These are phyloP conservation scores for Hyaloscypha variabilis DNA, from an alignment of 495 filamentous ascomycete genomes.

Conservation along the genomic window DNA sequence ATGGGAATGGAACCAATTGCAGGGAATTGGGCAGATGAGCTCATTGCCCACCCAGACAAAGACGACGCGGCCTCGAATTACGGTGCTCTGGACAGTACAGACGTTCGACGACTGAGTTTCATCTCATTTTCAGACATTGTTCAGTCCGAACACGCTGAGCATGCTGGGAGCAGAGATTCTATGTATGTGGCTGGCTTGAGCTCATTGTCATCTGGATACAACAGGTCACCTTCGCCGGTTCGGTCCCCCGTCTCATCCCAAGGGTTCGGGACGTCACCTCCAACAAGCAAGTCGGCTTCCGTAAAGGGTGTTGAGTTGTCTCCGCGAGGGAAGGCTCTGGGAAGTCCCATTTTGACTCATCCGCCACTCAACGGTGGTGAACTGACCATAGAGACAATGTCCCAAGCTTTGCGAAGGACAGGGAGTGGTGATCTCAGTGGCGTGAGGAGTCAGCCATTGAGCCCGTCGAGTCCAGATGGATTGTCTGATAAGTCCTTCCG, in stretches of 20 bases:
- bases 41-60: conserved; percentile 49
- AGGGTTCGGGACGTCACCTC: conserved; percentile 63
- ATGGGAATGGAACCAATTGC: conserved; percentile 32
- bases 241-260: conserved; percentile 70
- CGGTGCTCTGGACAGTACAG: conserved; percentile 69
- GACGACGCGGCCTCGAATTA: conserved; percentile 68
- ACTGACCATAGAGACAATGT: conserved; percentile 87
- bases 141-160: conserved; percentile 78
- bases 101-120: conserved; percentile 84
- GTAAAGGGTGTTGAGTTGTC: conserved; percentile 67
- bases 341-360: conserved; percentile 44
- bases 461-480: conserved; percentile 48
- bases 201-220: conserved; percentile 50
- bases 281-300: conserved; percentile 66
- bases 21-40: conserved; percentile 56
- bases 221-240: conserved; percentile 75
- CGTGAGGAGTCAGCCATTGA: conserved; percentile 61
- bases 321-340: conserved; percentile 53
- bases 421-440: conserved; percentile 77
- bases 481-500: conserved; percentile 27
- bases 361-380: conserved; percentile 56
- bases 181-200: conserved; percentile 61
- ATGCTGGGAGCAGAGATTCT: conserved; percentile 58
- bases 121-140: conserved; percentile 95
- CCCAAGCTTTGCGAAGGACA: conserved; percentile 79